Conservation (phyloP, 1,284 basidiomycete genomes). For the Microstroma glucosiphilum region DNA sequence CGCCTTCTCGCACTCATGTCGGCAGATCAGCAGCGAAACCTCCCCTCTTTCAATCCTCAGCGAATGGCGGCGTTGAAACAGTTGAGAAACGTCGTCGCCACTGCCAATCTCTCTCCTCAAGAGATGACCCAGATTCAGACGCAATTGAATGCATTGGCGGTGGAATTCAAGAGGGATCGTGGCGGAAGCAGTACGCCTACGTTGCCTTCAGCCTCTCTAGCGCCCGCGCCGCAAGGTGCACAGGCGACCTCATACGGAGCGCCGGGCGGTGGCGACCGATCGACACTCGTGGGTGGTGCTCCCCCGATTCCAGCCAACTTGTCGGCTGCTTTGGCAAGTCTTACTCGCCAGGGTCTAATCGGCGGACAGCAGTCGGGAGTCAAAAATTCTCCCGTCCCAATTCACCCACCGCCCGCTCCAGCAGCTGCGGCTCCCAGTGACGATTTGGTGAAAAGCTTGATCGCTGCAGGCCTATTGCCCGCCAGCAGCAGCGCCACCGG, state of each 20-base stretch:
- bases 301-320: conserved; percentile 13
- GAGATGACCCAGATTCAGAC: conserved; percentile 72
- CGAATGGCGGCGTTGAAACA: conserved; percentile 51
- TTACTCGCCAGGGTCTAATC: conserved; percentile 11
- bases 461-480: conserved; percentile 42
- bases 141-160: conserved; percentile 65
- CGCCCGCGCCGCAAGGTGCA: conserved; percentile 27
- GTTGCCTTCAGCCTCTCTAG: conserved; percentile 26
- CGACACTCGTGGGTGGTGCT: conserved; percentile 30
- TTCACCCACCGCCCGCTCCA: not conserved
- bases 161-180: conserved; percentile 21
- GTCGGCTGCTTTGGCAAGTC: conserved; percentile 23
- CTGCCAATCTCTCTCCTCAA: conserved; percentile 66
- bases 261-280: conserved; percentile 23
- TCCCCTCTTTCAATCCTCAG: conserved; percentile 17
- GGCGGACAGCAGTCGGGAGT: no score
- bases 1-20: conserved; percentile 31
- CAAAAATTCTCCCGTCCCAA: not conserved
- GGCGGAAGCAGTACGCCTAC: conserved; percentile 16
- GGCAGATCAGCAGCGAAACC: conserved; percentile 27
- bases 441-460: conserved; percentile 36
- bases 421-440: conserved; percentile 21
- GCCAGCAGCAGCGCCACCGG: conserved; percentile 14
- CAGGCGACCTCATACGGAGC: conserved; percentile 20
- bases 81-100: conserved; percentile 70